These are phyloP conservation scores for Diaporthe citriasiana DNA, from an alignment of 2,329 filamentous ascomycete genomes.

Conservation along the genomic window DNA sequence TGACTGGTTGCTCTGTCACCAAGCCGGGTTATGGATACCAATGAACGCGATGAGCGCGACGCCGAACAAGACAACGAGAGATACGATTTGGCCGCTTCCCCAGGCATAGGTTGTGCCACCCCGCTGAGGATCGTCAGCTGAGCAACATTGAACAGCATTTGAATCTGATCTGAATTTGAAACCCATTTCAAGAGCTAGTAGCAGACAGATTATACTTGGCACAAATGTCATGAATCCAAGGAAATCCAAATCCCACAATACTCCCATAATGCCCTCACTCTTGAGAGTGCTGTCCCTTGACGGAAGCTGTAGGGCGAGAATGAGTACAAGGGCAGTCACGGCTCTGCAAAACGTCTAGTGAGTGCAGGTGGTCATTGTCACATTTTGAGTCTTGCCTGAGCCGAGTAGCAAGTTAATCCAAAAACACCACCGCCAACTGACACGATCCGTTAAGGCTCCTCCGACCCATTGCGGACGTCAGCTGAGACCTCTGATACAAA, in stretches of 20 bases:
- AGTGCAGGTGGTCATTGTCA: too few species aligned
- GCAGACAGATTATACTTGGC: slow-evolving; percentile 57
- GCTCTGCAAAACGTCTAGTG: not conserved
- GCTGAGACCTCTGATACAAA: not conserved
- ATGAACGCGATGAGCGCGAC: slow-evolving; percentile 53
- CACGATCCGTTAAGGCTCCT: not conserved
- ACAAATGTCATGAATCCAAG: slow-evolving; percentile 48
- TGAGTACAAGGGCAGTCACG: not conserved
- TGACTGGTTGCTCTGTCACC: slow-evolving; percentile 54
- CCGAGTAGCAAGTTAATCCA: slow-evolving; percentile 25
- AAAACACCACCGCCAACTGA: slow-evolving; percentile 18
- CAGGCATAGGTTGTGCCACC: slow-evolving; percentile 57
- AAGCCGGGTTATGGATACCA: slow-evolving; percentile 53
- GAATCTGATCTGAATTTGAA: not conserved
- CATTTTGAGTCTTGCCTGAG: not conserved
- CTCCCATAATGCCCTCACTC: not conserved
- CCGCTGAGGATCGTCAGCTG: slow-evolving; percentile 53
- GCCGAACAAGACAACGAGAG: slow-evolving; percentile 54
- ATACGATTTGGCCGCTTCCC: slow-evolving; percentile 54
- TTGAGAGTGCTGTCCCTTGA: not conserved
- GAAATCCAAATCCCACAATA: slow-evolving; percentile 44
- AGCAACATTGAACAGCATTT: not conserved
- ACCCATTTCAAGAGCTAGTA: slow-evolving; percentile 63
- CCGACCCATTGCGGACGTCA: not conserved
- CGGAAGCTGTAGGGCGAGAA: not conserved